Evolutionary conservation across 805 yeast genomes (phyloP).

Genomic region (Nakazawaea wyomingensis): DNA sequence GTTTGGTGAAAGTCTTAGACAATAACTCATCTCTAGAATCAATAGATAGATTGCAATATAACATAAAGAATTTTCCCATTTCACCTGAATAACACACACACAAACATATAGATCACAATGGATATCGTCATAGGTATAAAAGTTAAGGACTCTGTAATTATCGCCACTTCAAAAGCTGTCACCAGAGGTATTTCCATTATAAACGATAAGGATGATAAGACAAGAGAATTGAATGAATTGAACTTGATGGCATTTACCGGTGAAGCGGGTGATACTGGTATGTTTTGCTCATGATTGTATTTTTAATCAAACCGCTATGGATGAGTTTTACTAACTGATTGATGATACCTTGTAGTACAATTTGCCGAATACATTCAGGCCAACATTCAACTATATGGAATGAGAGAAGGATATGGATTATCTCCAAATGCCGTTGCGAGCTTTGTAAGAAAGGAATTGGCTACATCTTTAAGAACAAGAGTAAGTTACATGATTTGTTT

Average conservation of each 20-base stretch:
- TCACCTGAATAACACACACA: no score
- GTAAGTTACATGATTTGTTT: no score
- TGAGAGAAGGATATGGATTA: slow-evolving; percentile 79
- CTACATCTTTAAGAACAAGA: slow-evolving; percentile 83
- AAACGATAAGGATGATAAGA: slow-evolving; percentile 76
- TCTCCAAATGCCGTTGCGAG: slow-evolving; percentile 84
- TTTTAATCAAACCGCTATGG: not conserved
- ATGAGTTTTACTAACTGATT: not conserved
- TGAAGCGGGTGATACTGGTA: slow-evolving; percentile 86
- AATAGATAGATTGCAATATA: no score
- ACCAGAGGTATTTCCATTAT: slow-evolving; percentile 85
- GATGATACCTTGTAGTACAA: slow-evolving; percentile 40
- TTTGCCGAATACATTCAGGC: slow-evolving; percentile 95
- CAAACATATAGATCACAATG: not conserved
- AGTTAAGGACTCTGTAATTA: slow-evolving; percentile 71
- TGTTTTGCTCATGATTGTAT: slow-evolving; percentile 11
- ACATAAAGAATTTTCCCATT: no score
- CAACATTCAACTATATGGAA: slow-evolving; percentile 79
- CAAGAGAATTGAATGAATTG: slow-evolving; percentile 67
- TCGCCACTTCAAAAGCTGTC: slow-evolving; percentile 93
- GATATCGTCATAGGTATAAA: slow-evolving; percentile 76
- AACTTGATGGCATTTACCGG: slow-evolving; percentile 87
- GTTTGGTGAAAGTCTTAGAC: no score
- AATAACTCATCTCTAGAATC: no score
- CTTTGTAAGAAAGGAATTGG: slow-evolving; percentile 83